Evolutionary conservation across 495 filamentous ascomycete genomes (phyloP), one percentile per base, ranked within the genome.

Genomic region (Trichoderma virens): DNA sequence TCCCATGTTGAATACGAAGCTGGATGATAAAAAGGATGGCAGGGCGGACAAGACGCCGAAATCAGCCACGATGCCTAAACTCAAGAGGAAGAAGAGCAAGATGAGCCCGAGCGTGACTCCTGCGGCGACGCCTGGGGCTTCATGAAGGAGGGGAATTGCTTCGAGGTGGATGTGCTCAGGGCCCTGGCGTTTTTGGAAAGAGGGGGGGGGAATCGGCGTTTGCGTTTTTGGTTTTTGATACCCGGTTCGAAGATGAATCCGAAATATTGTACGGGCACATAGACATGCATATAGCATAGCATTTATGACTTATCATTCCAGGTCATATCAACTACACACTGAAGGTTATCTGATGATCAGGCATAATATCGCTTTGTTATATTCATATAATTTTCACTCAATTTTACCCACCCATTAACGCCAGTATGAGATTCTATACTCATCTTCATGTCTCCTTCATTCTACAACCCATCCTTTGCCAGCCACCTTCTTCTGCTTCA

Each of bases 391-490:
- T n/a, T 16, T 6, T 56, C 25, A 27, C n/a, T 14, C 51, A 56
- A 11, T 27, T n/a, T 56, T 20, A 30, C 51, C 43, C 51, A 56
- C 14, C 51, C 51, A 56, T 20, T 20, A 30, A 56, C 51, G 51
- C 51, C 51, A 16, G 14, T 30, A 56, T 28, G 11, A 20, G 13
- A 43, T 30, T 9, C 30, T 28, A 38, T 28, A 45, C 27, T 34
- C 31, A 62, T 23, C 18, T 62, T 18, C 35, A 30, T 14, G 3
- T 43, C 23, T 25, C 11, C 51, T 5, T 56, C 25, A 56, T 18
- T 54, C 51, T 59, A 89, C 83, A 66, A 90, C 82, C 93, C 93
- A 98, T 2, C 86, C 91, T 63, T 85, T 82, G 65, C 83, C 87
- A 3, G 76, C 67, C 59, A 89, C 85, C 71, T 86, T 91, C 75